A percentile compares a stretch with the other conserved stretches of the same genome.
Conservation (phyloP, 345 rosid species). For the Gossypium rotundifolium region DNA sequence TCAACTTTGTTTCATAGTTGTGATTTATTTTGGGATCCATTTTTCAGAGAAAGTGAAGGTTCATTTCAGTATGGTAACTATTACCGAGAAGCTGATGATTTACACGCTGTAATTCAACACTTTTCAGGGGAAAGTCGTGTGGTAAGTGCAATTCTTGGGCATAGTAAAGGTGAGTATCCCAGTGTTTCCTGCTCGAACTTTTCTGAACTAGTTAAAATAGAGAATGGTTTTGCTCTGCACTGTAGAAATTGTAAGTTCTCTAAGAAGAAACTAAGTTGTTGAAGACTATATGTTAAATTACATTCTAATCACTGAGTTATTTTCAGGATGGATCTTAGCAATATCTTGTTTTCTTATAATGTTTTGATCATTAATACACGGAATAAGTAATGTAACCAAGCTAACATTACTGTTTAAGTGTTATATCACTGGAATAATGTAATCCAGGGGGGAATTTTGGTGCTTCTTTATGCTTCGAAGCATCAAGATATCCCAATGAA, state of each 20-base stretch:
- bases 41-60: conserved; percentile 84
- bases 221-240: neutral
- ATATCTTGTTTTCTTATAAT: neutral
- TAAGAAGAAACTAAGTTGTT: neutral
- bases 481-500: conserved; percentile 39
- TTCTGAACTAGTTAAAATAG: neutral
- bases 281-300: neutral
- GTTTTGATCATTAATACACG: neutral
- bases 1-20: neutral
- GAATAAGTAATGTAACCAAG: neutral
- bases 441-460: conserved; percentile 66
- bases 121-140: conserved; percentile 34
- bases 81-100: conserved; percentile 66
- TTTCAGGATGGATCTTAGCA: neutral
- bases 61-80: conserved; percentile 61
- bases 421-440: neutral
- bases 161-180: conserved; percentile 65
- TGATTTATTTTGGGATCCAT: neutral
- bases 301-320: neutral
- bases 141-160: conserved; percentile 56
- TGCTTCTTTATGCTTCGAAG: conserved; percentile 79
- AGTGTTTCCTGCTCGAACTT: neutral
- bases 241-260: neutral
- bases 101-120: conserved; percentile 52
- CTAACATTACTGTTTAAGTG: neutral